Percentiles rank a stretch among this genome's conserved stretches.
phyloP scores from a whole-genome alignment of 345 rosid genomes.

The Aquilaria sinensis region DNA sequence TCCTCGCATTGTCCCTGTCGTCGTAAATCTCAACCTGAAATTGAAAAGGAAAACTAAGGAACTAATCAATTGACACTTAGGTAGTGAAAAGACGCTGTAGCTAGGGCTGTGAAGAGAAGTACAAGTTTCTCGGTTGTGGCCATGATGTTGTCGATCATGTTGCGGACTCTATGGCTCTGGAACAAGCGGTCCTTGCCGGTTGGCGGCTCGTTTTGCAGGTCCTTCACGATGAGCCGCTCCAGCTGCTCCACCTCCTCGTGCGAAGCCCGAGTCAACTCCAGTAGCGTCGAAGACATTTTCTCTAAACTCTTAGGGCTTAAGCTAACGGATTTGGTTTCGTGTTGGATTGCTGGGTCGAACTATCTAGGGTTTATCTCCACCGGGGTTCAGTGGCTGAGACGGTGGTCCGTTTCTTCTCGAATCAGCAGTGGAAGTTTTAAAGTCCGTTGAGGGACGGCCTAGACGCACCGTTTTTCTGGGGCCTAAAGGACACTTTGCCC shows the following conservation, averaged over 20 bases:
- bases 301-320: too few relatives aligned
- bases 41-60: not conserved
- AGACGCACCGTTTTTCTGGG: too few relatives aligned
- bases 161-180: constrained; percentile 92
- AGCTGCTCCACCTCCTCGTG: constrained; percentile 90
- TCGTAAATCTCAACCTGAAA: constrained; percentile 76
- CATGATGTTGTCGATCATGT: constrained; percentile 60
- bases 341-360: too few relatives aligned
- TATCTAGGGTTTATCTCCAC: too few relatives aligned
- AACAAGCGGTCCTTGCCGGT: constrained; percentile 61
- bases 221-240: constrained; percentile 83
- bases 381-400: too few relatives aligned
- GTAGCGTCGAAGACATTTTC: constrained; percentile 83
- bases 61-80: not conserved
- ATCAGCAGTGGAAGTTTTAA: too few relatives aligned
- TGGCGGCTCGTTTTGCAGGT: constrained; percentile 77
- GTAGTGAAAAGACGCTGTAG: not conserved
- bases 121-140: constrained; percentile 67
- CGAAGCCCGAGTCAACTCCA: constrained; percentile 77
- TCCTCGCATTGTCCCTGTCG: constrained; percentile 83
- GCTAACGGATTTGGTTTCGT: too few relatives aligned
- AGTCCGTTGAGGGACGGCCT: too few relatives aligned
- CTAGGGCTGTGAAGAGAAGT: constrained; percentile 3
- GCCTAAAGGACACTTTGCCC: too few relatives aligned
- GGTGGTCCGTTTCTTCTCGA: too few relatives aligned